Evolutionary conservation across 2,329 filamentous ascomycete species (phyloP).

Genomic region (Xylaria sp.): DNA sequence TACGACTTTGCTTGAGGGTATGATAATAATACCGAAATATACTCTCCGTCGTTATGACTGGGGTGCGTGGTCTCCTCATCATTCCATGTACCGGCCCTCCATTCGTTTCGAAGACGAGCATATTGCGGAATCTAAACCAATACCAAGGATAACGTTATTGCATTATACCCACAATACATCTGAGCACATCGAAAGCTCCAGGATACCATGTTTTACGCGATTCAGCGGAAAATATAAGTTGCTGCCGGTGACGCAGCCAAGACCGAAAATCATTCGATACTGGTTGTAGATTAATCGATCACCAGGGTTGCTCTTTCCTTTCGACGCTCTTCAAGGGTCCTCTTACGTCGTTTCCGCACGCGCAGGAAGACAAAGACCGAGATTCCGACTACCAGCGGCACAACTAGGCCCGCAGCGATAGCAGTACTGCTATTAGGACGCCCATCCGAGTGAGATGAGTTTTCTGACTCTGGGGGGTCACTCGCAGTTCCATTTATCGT

Average conservation of each 20-base stretch:
- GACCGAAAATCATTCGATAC: background rate
- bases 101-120: background rate
- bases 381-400: slow-evolving; percentile 42
- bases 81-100: background rate
- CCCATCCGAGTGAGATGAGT: slow-evolving; percentile 22
- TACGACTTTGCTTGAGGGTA: background rate
- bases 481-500: slow-evolving; percentile 17
- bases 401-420: slow-evolving; percentile 43
- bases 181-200: background rate
- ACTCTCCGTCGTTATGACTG: background rate
- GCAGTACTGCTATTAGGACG: slow-evolving; percentile 40
- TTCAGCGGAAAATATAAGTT: background rate
- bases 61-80: background rate
- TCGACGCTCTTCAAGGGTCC: slow-evolving; percentile 37
- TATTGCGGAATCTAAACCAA: background rate
- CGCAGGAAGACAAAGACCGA: slow-evolving; percentile 39
- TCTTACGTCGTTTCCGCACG: slow-evolving; percentile 41
- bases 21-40: background rate
- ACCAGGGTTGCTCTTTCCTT: slow-evolving; percentile 41
- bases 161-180: background rate
- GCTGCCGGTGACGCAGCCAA: background rate
- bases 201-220: background rate
- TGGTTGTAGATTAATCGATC: slow-evolving; percentile 36
- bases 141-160: background rate
- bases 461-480: slow-evolving; percentile 33